These are phyloP conservation scores for Effrenium voratum DNA, from an alignment of 73 alveolate species.

Conservation along the genomic window DNA sequence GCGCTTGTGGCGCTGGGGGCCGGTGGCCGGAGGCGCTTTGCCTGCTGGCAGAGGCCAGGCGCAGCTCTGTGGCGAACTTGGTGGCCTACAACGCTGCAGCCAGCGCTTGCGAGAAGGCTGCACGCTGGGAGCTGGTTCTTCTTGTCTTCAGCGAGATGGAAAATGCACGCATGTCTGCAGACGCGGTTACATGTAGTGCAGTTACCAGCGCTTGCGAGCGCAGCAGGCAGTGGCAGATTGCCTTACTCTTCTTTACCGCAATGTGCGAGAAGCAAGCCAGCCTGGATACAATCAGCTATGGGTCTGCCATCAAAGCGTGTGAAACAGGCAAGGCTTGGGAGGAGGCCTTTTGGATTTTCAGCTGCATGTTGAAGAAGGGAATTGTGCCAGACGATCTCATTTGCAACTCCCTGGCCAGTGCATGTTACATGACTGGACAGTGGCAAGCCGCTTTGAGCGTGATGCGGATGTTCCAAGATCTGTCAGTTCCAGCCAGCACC, in stretches of 20 bases:
- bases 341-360: conserved; percentile 2
- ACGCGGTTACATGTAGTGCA: conserved; percentile 28
- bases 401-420: conserved; percentile 23
- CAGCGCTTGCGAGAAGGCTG: conserved; percentile 21
- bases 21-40: conserved; percentile 12
- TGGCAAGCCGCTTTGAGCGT: conserved; percentile 21
- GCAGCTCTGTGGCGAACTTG: not conserved
- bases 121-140: conserved; percentile 26
- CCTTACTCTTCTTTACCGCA: not conserved
- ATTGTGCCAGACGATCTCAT: conserved; percentile 12
- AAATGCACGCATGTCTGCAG: not conserved
- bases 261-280: conserved; percentile 4
- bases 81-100: conserved; percentile 16
- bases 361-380: not conserved
- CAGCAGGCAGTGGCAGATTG: conserved; percentile 54
- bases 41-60: not conserved
- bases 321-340: conserved; percentile 52
- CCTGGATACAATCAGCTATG: conserved; percentile 13
- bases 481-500: not conserved
- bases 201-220: conserved; percentile 35
- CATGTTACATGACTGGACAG: conserved; percentile 43
- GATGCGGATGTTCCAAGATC: not conserved
- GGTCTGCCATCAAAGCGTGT: conserved; percentile 24
- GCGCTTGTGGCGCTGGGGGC: conserved; percentile 2
- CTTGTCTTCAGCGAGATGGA: not conserved